Evolutionary conservation across 2,329 filamentous ascomycete species (phyloP), one percentile per base, ranked within the genome.

Genomic region (Fusarium xyrophilum): DNA sequence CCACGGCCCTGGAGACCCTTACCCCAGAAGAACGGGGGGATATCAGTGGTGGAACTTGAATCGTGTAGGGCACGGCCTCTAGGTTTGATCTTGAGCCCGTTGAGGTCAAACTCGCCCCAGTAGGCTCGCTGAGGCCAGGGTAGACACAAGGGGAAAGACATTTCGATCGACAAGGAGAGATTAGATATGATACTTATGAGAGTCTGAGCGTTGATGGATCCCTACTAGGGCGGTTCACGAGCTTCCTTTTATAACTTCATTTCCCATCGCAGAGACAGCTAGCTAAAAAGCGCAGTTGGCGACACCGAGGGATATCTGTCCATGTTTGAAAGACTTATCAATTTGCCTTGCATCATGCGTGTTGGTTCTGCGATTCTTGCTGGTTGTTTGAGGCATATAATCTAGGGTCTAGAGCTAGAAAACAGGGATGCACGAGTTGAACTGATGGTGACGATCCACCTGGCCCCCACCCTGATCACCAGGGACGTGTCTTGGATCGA

Each of bases 51-150:
- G 27, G 43, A 44, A n/a, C 30, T 19, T 30, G 48, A 30, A 30
- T 56, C 44, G 21, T 51, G 43, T 39, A 60, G 63, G 30, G 66
- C 52, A 28, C 65, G 51, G 19, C 52, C 48, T 23, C 33, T 52
- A 10, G 56, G 38, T 48, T 72, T 68, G 32, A 72, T 60, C 44
- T 72, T 72, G 60, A 72, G 54, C 59, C 60, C 69, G 8, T 54
- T 65, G 52, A 72, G 70, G 53, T 69, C 64, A 67, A 72, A 71
- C 55, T 72, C 69, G 39, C 51, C 46, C 70, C 70, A 72, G 54
- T 72, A 71, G 56, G 46, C 57, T 43, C 67, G 57, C 39, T 56
- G 63, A 62, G 65, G 67, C 70, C 59, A 64, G 67, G 67, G 48
- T 56, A 69, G 39, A 53, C 69, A 72, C 46, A 30, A 67, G 25